phyloP scores from a whole-genome alignment of 2,329 filamentous ascomycete species.

The Ambrosiella cleistominuta region DNA sequence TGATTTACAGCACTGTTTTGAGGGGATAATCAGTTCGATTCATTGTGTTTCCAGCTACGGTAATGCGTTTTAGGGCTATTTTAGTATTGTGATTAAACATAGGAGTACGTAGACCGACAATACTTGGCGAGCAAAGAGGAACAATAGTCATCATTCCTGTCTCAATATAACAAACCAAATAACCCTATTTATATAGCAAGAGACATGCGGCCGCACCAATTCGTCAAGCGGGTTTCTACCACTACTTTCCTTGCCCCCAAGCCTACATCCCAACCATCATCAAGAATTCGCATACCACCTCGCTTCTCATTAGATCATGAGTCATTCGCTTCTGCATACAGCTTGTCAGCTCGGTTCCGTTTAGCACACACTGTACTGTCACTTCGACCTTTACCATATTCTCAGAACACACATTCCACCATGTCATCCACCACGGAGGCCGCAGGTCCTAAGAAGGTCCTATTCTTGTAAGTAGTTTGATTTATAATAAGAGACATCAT shows the following conservation, averaged over 20 bases:
- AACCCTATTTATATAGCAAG: too few relatives aligned
- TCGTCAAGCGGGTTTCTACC: not conserved
- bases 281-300: not conserved
- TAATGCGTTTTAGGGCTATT: too few relatives aligned
- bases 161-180: too few relatives aligned
- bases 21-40: too few relatives aligned
- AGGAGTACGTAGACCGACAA: too few relatives aligned
- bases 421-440: not conserved
- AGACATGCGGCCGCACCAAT: not conserved
- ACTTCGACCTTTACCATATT: not conserved
- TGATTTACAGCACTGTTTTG: too few relatives aligned
- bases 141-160: too few relatives aligned
- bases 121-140: too few relatives aligned
- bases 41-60: too few relatives aligned
- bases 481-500: not conserved
- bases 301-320: not conserved
- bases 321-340: not conserved
- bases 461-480: slow-evolving; percentile 2
- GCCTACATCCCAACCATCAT: not conserved
- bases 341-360: not conserved
- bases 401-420: not conserved
- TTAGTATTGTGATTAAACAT: too few relatives aligned
- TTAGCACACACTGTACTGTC: not conserved
- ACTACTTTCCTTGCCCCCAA: not conserved
- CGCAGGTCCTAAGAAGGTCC: not conserved